A percentile compares a stretch with the other conserved stretches of the same genome.
These are phyloP conservation scores for Penicillium sp. DNA, from an alignment of 2,329 filamentous ascomycete species.

Conservation along the genomic window DNA sequence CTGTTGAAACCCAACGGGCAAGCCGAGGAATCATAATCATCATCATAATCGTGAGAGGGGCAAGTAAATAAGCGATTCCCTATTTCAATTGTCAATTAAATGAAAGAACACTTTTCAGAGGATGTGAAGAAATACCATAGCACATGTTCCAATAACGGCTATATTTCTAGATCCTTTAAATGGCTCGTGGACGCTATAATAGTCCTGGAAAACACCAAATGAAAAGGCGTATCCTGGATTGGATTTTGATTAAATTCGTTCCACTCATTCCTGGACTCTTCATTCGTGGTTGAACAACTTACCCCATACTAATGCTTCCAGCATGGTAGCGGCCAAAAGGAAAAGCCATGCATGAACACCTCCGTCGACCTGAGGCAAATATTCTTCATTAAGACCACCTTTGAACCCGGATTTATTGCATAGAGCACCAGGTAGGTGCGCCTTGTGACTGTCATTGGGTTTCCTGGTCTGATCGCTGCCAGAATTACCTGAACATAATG, in stretches of 20 bases:
- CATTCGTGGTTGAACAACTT: background rate
- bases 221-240: conserved; percentile 63
- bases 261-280: background rate
- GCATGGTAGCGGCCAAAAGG: conserved; percentile 19
- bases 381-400: background rate
- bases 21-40: conserved; percentile 35
- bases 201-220: conserved; percentile 50
- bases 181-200: conserved; percentile 8
- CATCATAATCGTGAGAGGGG: conserved; percentile 24
- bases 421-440: background rate
- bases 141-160: conserved; percentile 58
- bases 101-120: background rate
- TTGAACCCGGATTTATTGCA: background rate
- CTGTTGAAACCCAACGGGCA: conserved; percentile 27
- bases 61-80: conserved; percentile 30
- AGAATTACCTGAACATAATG: background rate
- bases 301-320: conserved; percentile 26
- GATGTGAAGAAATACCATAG: conserved; percentile 46
- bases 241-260: background rate
- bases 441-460: background rate
- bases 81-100: conserved; percentile 5
- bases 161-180: conserved; percentile 9
- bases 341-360: conserved; percentile 24
- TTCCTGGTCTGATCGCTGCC: background rate
- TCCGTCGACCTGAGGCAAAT: conserved; percentile 16